Percentiles rank a stretch among this genome's conserved stretches.
phyloP scores from a whole-genome alignment of 805 yeast genomes.

The Ogataea trehalophila region DNA sequence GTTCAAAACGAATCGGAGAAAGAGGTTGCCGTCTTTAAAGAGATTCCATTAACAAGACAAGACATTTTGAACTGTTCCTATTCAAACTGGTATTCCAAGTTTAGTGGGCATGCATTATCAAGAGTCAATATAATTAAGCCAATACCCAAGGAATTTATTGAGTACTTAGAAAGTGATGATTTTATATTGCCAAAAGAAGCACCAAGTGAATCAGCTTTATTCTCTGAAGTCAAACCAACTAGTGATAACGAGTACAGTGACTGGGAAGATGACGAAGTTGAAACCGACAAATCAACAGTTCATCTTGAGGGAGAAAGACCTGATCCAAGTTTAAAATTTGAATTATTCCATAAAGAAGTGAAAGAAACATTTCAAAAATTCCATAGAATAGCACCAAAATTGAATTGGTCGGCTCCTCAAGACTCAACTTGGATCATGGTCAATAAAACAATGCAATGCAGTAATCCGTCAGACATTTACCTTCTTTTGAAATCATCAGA shows the following conservation, averaged over 20 bases:
- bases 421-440: conserved; percentile 92
- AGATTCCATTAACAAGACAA: conserved; percentile 26
- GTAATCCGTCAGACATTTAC: conserved; percentile 68
- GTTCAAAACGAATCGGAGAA: not conserved
- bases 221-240: conserved; percentile 30
- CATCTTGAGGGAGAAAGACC: conserved; percentile 11
- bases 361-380: conserved; percentile 39
- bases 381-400: conserved; percentile 75
- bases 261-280: conserved; percentile 53
- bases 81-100: conserved; percentile 56
- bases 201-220: conserved; percentile 26
- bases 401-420: conserved; percentile 96
- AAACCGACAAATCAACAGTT: not conserved
- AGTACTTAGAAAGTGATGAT: conserved; percentile 63
- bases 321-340: conserved; percentile 49
- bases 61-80: conserved; percentile 50
- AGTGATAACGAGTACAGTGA: conserved; percentile 71
- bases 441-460: conserved; percentile 70
- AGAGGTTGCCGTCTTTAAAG: conserved; percentile 18
- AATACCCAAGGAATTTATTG: conserved; percentile 51
- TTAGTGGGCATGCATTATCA: conserved; percentile 41
- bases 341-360: conserved; percentile 55
- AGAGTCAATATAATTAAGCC: conserved; percentile 50
- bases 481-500: conserved; percentile 80
- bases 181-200: conserved; percentile 53